Evolutionary conservation across 345 rosid species (phyloP), one percentile per base, ranked within the genome.

Genomic region (Arabis alpina): DNA sequence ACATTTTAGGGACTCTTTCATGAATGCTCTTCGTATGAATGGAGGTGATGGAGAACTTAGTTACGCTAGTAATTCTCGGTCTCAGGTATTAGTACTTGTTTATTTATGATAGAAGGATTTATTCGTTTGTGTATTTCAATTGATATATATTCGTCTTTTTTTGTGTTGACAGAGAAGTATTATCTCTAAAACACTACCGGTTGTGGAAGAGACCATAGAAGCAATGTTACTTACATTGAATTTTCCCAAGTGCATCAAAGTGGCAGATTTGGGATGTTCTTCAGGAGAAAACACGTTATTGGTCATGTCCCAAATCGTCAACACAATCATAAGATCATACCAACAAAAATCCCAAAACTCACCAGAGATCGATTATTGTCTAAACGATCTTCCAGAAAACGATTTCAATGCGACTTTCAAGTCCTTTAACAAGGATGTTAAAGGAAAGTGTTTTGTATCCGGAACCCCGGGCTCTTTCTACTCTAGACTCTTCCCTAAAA

Each of bases 241-340:
- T 24, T 39, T 69, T 27, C 64, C 78, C 0, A 2, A 8, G 4
- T 12, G 43, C 49, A 56, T 76, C 19, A 51, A 70, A 9, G 52
- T 73, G 10, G 74, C 78, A 1, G 85, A 82, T 40, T 53, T 82
- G 23, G 85, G 83, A 24, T 82, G 85, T 30, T 70, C 83, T 48
- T 77, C 85, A 10, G 85, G 81, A 64, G 74, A 80, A 39, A 82
- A 74, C 36, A 58, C 85, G 0, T 36, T 82, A 3, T 3, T 74
- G 53, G 53, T 28, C 3, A 42, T 61, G 36, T 44, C 9, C 9
- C 4, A 61, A 28, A 43, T 25, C 51, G 8, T 68, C 5, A 66
- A 71, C 1, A 54, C 39, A 2, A 15, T 77, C 7, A 41, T 32
- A 5, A 58, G 1, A 16, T 10, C 66, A 0, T 66, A 51, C 28